phyloP scores from a whole-genome alignment of 352 stramenopile species.

The Elongisporangium anandrum region DNA sequence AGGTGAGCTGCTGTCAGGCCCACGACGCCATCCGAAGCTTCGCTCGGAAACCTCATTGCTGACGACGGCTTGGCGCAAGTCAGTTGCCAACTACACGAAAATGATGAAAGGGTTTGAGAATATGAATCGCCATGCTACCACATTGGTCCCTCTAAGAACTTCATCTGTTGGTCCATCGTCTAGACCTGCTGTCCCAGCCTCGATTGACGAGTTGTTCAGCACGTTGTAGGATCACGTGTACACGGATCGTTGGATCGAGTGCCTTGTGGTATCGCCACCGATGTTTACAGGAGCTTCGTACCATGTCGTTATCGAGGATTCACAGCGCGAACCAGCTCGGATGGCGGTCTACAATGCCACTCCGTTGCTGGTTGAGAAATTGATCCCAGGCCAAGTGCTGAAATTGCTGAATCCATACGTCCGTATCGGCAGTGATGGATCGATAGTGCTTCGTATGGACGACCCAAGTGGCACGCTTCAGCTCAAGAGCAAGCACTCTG shows the following conservation, averaged over 20 bases:
- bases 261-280: neutral
- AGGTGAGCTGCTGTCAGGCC: neutral
- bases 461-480: neutral
- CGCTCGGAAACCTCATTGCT: neutral
- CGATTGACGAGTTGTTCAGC: neutral
- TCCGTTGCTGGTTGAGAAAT: neutral
- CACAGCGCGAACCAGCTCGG: neutral
- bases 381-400: neutral
- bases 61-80: neutral
- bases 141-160: neutral
- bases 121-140: neutral
- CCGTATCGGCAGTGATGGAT: neutral
- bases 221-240: neutral
- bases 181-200: neutral
- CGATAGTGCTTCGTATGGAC: neutral
- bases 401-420: neutral
- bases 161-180: neutral
- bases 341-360: neutral
- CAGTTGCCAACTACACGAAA: too few species aligned
- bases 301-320: neutral
- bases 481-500: neutral
- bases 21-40: neutral
- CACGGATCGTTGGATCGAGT: neutral
- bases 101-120: neutral
- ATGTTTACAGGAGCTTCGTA: neutral